Evolutionary conservation across 2,329 filamentous ascomycete genomes (phyloP).

Genomic region (Leptoxyphium fumago): DNA sequence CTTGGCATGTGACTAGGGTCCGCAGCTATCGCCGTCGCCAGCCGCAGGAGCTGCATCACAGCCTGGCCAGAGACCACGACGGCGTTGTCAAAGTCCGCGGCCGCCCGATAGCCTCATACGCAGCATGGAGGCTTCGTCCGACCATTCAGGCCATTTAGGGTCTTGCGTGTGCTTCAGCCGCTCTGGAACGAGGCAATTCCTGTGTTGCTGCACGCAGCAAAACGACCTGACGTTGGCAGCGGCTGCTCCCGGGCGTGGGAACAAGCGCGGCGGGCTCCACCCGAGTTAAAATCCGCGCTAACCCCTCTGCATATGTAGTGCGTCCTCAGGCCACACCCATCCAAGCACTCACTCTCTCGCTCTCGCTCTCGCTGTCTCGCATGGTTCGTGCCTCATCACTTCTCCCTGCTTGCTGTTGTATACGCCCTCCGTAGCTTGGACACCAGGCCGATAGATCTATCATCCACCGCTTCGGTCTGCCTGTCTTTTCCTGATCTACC

Average conservation of each 20-base stretch:
- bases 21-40: slow-evolving; percentile 72
- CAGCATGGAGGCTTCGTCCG: too few species aligned
- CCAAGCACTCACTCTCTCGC: background rate
- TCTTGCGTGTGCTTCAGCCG: too few species aligned
- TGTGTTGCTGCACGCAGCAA: too few species aligned
- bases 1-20: slow-evolving; percentile 24
- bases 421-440: too few species aligned
- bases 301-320: background rate
- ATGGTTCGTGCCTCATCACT: background rate
- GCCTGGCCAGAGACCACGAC: background rate
- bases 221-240: too few species aligned
- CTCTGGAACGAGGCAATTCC: too few species aligned
- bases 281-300: background rate
- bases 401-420: background rate
- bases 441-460: too few species aligned
- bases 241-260: too few species aligned
- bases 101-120: background rate
- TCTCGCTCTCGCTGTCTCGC: background rate
- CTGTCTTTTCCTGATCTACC: too few species aligned
- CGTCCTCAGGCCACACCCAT: background rate
- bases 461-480: too few species aligned
- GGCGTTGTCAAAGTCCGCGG: background rate
- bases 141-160: too few species aligned
- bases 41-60: slow-evolving; percentile 60
- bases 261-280: too few species aligned